These are phyloP conservation scores for Trichophyton rubrum DNA, from an alignment of 2,329 filamentous ascomycete genomes.

Conservation along the genomic window DNA sequence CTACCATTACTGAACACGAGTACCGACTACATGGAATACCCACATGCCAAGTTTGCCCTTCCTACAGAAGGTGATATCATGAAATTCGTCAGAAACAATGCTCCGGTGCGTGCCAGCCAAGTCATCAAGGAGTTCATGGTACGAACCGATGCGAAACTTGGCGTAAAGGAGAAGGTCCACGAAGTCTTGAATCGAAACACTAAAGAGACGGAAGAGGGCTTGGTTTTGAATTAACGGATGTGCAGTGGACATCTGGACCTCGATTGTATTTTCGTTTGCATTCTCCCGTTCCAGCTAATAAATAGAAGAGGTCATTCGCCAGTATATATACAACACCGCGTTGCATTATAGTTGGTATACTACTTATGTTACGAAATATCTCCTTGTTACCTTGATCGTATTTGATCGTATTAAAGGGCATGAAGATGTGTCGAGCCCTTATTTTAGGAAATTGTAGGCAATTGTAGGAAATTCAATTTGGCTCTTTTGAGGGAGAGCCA, in stretches of 20 bases:
- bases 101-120: conserved; percentile 39
- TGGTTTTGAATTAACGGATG: conserved; percentile 1
- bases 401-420: too few relatives aligned
- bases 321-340: background rate
- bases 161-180: conserved; percentile 53
- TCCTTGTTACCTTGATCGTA: too few relatives aligned
- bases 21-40: conserved; percentile 58
- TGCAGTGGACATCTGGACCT: background rate
- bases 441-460: too few relatives aligned
- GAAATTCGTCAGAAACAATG: conserved; percentile 28
- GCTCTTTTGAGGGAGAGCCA: too few relatives aligned
- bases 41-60: conserved; percentile 54
- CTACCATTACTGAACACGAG: conserved; percentile 50
- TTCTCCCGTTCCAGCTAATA: background rate
- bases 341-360: background rate
- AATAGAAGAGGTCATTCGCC: background rate
- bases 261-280: background rate
- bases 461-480: too few relatives aligned
- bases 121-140: conserved; percentile 52
- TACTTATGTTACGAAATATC: background rate
- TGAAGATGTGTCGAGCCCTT: too few relatives aligned
- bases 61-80: conserved; percentile 53
- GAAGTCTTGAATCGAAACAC: conserved; percentile 58
- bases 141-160: conserved; percentile 51
- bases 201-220: conserved; percentile 30